These are phyloP conservation scores for Citrus unshiu DNA, from an alignment of 345 rosid species.

Conservation along the genomic window DNA sequence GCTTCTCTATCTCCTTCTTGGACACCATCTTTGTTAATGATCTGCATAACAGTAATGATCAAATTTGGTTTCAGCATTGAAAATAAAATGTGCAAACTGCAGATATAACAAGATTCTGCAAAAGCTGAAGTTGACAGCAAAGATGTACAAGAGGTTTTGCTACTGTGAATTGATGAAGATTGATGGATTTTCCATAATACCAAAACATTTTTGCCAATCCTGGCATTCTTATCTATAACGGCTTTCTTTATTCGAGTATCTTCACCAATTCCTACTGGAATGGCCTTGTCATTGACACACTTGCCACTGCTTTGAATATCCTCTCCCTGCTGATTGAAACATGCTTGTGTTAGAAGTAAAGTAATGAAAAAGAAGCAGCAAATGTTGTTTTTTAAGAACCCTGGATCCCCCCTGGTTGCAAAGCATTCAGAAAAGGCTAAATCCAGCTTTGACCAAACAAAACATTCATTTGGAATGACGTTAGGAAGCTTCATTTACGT, in stretches of 20 bases:
- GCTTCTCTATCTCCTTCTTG: slow-evolving; percentile 58
- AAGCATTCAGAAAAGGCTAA: background rate
- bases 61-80: background rate
- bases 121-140: background rate
- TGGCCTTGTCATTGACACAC: slow-evolving; percentile 14
- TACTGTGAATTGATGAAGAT: background rate
- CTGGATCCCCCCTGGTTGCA: background rate
- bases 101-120: too few species aligned
- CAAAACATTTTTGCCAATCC: slow-evolving; percentile 70
- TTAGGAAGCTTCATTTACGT: background rate
- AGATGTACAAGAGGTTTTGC: background rate
- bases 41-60: slow-evolving; percentile 31
- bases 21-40: slow-evolving; percentile 64
- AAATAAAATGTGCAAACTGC: background rate
- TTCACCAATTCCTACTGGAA: slow-evolving; percentile 66
- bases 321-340: slow-evolving; percentile 21
- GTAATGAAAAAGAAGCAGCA: background rate
- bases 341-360: background rate
- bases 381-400: background rate
- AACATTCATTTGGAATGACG: background rate
- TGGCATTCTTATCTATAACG: slow-evolving; percentile 73
- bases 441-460: background rate
- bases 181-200: slow-evolving; percentile 20
- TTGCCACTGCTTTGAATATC: slow-evolving; percentile 18
- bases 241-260: slow-evolving; percentile 57